Conservation (phyloP, 23 red algal species). For the Gracilaria domingensis region DNA sequence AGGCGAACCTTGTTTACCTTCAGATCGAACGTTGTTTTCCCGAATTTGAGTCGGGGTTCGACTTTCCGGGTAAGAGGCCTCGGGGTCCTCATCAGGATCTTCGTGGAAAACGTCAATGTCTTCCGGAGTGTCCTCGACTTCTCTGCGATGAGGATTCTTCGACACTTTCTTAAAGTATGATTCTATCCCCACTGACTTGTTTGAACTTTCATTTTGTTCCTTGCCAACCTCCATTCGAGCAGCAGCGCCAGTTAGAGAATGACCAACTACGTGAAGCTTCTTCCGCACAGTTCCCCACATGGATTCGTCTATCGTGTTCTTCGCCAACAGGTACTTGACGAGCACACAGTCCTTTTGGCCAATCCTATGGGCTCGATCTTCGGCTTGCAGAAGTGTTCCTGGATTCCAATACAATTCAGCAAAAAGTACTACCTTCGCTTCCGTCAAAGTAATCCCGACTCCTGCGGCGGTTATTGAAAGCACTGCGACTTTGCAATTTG, state of each 20-base stretch:
- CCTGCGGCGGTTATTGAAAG: constrained; percentile 86
- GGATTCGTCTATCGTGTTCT: constrained; percentile 74
- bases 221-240: constrained; percentile 63
- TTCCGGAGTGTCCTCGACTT: background rate
- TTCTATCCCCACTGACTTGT: background rate
- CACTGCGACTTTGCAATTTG: constrained; percentile 65
- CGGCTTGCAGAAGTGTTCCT: constrained; percentile 83
- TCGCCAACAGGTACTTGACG: constrained; percentile 78
- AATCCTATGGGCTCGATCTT: constrained; percentile 88
- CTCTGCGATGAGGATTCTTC: background rate
- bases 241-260: constrained; percentile 72
- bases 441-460: constrained; percentile 81
- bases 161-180: constrained; percentile 10
- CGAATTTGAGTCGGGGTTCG: background rate
- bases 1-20: background rate
- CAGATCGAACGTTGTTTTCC: background rate
- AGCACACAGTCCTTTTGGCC: constrained; percentile 81
- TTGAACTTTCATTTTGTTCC: constrained; percentile 16
- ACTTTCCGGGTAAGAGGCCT: background rate
- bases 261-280: constrained; percentile 75
- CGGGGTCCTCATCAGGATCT: background rate
- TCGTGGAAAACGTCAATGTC: background rate
- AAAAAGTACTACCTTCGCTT: constrained; percentile 80
- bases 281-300: constrained; percentile 76
- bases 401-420: constrained; percentile 94